Conservation (phyloP, 2,329 filamentous ascomycete genomes). For the Monosporascus sp. region DNA sequence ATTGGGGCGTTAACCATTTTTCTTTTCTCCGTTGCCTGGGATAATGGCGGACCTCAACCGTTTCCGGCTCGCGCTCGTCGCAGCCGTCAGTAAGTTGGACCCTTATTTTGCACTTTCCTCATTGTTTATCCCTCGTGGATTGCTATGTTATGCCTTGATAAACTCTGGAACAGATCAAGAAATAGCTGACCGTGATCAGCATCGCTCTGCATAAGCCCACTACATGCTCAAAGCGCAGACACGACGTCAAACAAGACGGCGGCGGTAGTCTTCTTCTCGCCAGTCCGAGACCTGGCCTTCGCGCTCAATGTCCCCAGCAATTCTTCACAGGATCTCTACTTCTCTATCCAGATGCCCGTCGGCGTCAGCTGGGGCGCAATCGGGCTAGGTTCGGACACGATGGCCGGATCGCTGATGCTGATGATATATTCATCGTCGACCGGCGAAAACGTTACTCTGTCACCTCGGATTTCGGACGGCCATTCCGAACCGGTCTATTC, state of each 20-base stretch:
- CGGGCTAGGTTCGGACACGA: conserved; percentile 48
- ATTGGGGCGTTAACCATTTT: not conserved
- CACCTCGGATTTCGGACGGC: conserved; percentile 45
- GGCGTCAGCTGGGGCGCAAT: conserved; percentile 47
- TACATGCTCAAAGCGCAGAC: conserved; percentile 12
- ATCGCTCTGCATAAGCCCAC: conserved; percentile 3
- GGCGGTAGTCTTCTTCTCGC: conserved; percentile 23
- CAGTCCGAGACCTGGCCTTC: conserved; percentile 40
- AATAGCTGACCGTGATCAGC: not conserved
- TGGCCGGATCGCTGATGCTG: conserved; percentile 48
- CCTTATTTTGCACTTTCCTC: not conserved
- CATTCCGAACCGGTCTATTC: conserved; percentile 48
- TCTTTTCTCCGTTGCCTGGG: not conserved
- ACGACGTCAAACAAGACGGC: conserved; percentile 10
- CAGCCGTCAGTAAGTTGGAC: not conserved
- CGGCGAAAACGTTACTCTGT: conserved; percentile 49
- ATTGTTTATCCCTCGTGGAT: not conserved
- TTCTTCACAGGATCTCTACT: conserved; percentile 43
- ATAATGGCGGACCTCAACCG: not conserved
- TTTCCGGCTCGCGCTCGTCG: not conserved
- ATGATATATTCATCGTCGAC: conserved; percentile 46
- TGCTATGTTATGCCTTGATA: not conserved
- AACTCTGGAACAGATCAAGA: too few relatives aligned
- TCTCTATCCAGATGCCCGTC: conserved; percentile 45
- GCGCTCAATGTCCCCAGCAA: conserved; percentile 74